Base-by-base conservation (phyloP, 2,329 filamentous ascomycete genomes). In the Diaporthe sp. region DNA sequence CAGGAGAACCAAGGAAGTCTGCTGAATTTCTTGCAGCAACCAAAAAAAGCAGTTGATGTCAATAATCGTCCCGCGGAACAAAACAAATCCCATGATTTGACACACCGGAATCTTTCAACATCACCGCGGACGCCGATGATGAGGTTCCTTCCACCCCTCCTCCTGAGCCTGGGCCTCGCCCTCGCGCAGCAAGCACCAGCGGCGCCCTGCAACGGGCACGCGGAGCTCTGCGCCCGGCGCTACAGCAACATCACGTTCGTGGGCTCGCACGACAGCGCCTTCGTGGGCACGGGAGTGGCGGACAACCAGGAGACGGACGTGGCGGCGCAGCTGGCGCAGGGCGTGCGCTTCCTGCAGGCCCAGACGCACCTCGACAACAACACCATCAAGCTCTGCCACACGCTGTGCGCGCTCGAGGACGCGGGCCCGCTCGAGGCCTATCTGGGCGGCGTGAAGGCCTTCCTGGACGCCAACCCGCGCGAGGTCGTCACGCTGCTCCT, bases 181-280 rank as follows among this genome's bases (percentile, higher is more conserved):
- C 22, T 42, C 51, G 55, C 49, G 51, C 74, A 67, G 22, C 42
- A 34, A 12, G 49, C 76, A 13, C 53, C 85, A 2, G 53, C 57
- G 68, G 53, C 57, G 68, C 39, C 55, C 25, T 93, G 92, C 84
- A 93, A 93, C 80, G 91, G 91, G 76, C 85, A 88, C 74, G 79
- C 87, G 2, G 86, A 87, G 58, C 88, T 91, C 71, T 93, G 92
- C 83, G 81, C 82, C 65, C 87, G 89, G 53, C 84, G 82, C 55
- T 93, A 92, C 84, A 90, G 90, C 76, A 87, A 92, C 51, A 81
- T 93, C 72, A 89, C 89, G 28, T 88, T 90, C 76, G 83, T 92
- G 28, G 93, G 92, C 37, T 87, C 92, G 10, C 93, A 94, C 83
- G 89, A 94, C 83, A 90, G 89, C 17, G 88, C 91, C 44, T 94